Evolutionary conservation across 140 eudicot genomes (phyloP), one percentile per base, ranked within the genome.

Genomic region (Erigeron philadelphicus): DNA sequence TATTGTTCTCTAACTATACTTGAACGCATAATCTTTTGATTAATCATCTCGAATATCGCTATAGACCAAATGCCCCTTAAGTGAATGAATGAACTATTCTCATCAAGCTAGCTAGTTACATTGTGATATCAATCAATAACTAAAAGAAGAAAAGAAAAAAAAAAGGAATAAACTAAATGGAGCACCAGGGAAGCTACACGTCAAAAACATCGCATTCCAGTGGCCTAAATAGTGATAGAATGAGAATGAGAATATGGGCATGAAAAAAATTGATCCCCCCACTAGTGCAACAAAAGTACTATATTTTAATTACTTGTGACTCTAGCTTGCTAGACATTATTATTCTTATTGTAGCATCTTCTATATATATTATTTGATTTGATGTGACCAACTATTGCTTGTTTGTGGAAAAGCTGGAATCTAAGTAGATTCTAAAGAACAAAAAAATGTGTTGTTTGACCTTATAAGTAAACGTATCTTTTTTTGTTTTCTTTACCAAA

Each of bases 401-500:
- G 62, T 1, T 56, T 56, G 40, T 56, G 62, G 57, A 56, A 56
- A 19, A 56, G 40, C 40, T 56, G 40, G 19, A 56, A 21, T 56
- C 23, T 19, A 56, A 56, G 18, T 56, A 52, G 41, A 73, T 73
- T 73, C 65, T 52, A 12, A 47, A 18, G 18, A 73, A 73, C 25
- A 21, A 21, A 40, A 61, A 72, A 62, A 49, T 48, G 41, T 62
- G 54, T n/a, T 19, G 53, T 62, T 72, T 72, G 70, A 72, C 77
- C 70, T 31, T 38, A 49, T 2, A 49, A 62, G 64, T 72, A 40
- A 38, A 60, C 70, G 8, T 49, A 62, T 61, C 54, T 46, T 71
- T 48, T 71, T 59, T 53, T 31, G 5, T 31, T 31, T 31, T 31
- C 25, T 59, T 46, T 61, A 40, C 61, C 50, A 31, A 41, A 11